phyloP scores from a whole-genome alignment of 2,329 filamentous ascomycete genomes.

The Arthroderma sp. region DNA sequence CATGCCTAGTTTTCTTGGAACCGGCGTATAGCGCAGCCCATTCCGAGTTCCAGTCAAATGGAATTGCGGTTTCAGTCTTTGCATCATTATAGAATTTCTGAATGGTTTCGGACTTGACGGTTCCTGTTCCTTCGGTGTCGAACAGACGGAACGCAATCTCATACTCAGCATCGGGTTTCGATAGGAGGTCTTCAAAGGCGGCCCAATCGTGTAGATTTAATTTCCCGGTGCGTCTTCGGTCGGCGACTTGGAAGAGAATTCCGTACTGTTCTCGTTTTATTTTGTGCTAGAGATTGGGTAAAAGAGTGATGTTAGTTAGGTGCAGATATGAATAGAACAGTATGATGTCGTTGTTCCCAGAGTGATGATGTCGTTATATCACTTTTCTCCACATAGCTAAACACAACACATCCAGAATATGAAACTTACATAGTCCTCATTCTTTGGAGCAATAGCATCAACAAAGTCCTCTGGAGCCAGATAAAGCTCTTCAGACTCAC shows the following conservation, averaged over 20 bases:
- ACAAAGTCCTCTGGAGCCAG: constrained; percentile 83
- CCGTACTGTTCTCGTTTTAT: constrained; percentile 93
- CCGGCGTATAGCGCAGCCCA: constrained; percentile 95
- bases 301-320: constrained; percentile 6
- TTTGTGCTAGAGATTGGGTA: constrained; percentile 57
- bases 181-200: constrained; percentile 84
- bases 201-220: constrained; percentile 77
- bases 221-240: constrained; percentile 59
- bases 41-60: constrained; percentile 94
- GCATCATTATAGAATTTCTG: constrained; percentile 73
- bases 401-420: background rate
- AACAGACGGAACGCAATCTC: constrained; percentile 97
- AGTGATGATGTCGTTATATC: background rate
- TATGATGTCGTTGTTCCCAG: background rate
- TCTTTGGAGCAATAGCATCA: constrained; percentile 70
- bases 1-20: constrained; percentile 71
- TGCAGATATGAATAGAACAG: background rate
- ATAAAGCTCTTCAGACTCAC: constrained; percentile 60
- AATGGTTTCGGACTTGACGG: constrained; percentile 82
- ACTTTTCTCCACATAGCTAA: background rate
- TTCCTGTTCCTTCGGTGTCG: constrained; percentile 69
- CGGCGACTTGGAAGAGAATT: constrained; percentile 83
- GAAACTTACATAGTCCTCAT: constrained; percentile 77
- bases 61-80: constrained; percentile 71
- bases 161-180: constrained; percentile 94